These are phyloP conservation scores for Barbarea vulgaris DNA, from an alignment of 345 rosid genomes.

Conservation along the genomic window DNA sequence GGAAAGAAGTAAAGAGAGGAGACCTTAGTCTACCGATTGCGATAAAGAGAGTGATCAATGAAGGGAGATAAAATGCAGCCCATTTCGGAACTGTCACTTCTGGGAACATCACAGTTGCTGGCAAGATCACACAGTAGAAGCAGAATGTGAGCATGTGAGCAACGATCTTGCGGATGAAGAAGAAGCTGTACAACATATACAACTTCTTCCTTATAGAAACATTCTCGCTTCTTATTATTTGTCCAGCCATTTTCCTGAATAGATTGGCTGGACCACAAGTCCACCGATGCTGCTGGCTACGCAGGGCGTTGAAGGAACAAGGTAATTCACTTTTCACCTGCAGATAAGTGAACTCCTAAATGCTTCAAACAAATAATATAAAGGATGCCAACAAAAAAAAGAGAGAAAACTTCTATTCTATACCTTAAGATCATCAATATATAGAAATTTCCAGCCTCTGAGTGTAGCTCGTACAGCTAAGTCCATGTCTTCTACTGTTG, in stretches of 20 bases:
- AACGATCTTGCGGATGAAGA: constrained; percentile 52
- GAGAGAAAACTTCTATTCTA: constrained; percentile 24
- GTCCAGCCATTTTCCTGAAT: constrained; percentile 57
- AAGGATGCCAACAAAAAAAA: neutral
- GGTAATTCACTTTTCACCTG: constrained; percentile 64
- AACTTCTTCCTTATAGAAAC: constrained; percentile 56
- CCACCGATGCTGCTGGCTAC: constrained; percentile 61
- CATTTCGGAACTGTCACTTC: constrained; percentile 51
- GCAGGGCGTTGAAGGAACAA: constrained; percentile 55
- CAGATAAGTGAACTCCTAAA: neutral
- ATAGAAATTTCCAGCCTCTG: constrained; percentile 60
- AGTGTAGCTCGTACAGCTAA: constrained; percentile 61
- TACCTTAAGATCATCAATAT: constrained; percentile 48
- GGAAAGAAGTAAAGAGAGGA: constrained; percentile 1
- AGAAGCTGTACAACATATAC: constrained; percentile 54
- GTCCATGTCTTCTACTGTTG: constrained; percentile 70
- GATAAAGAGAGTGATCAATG: constrained; percentile 52
- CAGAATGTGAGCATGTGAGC: constrained; percentile 55
- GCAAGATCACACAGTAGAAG: constrained; percentile 58
- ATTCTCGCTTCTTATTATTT: constrained; percentile 51
- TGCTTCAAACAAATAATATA: neutral
- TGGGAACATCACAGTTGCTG: constrained; percentile 53
- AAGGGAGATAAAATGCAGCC: constrained; percentile 55
- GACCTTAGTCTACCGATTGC: constrained; percentile 56
- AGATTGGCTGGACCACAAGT: constrained; percentile 67